phyloP scores from a whole-genome alignment of 208 protist species.

The Kentomonas sorsogonicus region DNA sequence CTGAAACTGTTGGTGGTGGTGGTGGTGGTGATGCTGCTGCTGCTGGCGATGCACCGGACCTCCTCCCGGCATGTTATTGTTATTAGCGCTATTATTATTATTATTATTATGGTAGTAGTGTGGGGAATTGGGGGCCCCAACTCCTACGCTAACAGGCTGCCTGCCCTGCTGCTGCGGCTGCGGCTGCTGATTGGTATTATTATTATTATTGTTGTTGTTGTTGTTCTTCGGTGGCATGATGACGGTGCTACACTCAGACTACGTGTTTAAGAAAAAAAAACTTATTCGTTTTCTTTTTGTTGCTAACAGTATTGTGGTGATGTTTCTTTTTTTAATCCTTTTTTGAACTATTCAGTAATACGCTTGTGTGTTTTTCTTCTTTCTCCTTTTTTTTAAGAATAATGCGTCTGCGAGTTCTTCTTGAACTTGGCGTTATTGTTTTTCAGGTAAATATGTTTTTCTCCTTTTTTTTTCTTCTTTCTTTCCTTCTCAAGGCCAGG shows the following conservation, averaged over 20 bases:
- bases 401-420: neutral
- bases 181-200: too few relatives aligned
- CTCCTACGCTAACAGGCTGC: too few relatives aligned
- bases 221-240: conserved; percentile 27
- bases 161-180: too few relatives aligned
- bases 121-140: too few relatives aligned
- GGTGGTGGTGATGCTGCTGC: conserved; percentile 14
- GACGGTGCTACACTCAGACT: neutral
- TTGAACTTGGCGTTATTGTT: neutral
- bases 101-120: neutral
- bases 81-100: neutral
- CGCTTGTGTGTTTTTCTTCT: neutral
- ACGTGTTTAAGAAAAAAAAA: neutral
- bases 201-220: too few relatives aligned
- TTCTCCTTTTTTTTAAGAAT: neutral
- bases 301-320: neutral
- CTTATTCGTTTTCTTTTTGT: neutral
- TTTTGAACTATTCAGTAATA: too few relatives aligned
- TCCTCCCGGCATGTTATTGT: neutral
- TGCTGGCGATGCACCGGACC: conserved; percentile 18
- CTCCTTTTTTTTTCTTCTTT: conserved; percentile 9
- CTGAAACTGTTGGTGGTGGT: conserved; percentile 11
- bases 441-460: neutral
- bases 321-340: neutral
- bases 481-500: conserved; percentile 3